These are phyloP conservation scores for Sugiyamaella smithiae DNA, from an alignment of 805 yeast species.

Conservation along the genomic window DNA sequence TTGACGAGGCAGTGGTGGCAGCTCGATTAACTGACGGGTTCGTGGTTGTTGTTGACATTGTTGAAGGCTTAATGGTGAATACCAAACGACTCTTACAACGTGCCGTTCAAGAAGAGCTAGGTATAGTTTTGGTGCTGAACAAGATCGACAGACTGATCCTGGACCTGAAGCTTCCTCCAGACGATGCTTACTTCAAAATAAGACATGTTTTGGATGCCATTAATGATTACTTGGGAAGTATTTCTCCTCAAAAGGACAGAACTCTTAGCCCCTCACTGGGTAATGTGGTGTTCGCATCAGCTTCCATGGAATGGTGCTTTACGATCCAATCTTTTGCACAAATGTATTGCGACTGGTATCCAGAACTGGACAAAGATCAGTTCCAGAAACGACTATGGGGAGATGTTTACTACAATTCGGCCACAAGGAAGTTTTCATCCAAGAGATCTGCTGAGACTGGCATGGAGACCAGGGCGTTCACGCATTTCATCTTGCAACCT, in stretches of 20 bases:
- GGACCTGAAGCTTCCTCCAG: constrained; percentile 72
- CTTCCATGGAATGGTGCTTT: constrained; percentile 61
- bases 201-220: constrained; percentile 57
- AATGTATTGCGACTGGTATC: constrained; percentile 40
- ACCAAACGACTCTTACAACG: constrained; percentile 50
- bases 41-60: constrained; percentile 71
- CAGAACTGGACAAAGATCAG: constrained; percentile 34
- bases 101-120: constrained; percentile 48
- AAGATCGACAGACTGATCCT: constrained; percentile 83
- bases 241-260: constrained; percentile 24
- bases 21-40: constrained; percentile 62
- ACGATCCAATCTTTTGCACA: constrained; percentile 62
- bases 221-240: constrained; percentile 48
- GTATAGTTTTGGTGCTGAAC: constrained; percentile 63
- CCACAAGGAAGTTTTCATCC: constrained; percentile 44
- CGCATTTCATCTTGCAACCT: constrained; percentile 69
- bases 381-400: constrained; percentile 76
- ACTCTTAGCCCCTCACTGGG: constrained; percentile 57
- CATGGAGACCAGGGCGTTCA: constrained; percentile 45
- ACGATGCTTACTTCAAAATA: constrained; percentile 69
- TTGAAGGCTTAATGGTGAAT: constrained; percentile 73
- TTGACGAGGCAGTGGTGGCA: constrained; percentile 66
- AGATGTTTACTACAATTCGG: constrained; percentile 50
- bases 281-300: constrained; percentile 75
- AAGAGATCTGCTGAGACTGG: constrained; percentile 27